Evolutionary conservation across 768 basidiomycete genomes (phyloP).

Genomic region (Astraeus odoratus): DNA sequence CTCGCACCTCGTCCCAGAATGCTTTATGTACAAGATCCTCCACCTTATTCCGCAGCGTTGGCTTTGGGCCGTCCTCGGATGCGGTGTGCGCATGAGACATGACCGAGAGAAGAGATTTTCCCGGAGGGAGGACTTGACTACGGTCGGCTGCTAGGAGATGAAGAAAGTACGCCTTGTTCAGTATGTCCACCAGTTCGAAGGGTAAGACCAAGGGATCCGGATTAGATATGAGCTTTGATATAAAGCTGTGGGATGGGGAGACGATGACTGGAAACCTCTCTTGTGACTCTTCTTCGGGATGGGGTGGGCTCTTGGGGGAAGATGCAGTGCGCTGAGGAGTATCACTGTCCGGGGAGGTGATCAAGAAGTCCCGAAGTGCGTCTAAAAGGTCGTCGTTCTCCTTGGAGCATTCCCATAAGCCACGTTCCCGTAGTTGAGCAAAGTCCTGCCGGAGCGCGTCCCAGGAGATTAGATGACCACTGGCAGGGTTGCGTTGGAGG

Average conservation of each 20-base stretch:
- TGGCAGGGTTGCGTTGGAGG: conserved; percentile 17
- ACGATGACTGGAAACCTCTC: conserved; percentile 13
- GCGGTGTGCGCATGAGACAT: conserved; percentile 30
- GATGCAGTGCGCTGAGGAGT: neutral
- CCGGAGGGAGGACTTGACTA: conserved; percentile 53
- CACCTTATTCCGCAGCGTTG: conserved; percentile 42
- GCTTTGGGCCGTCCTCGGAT: conserved; percentile 13
- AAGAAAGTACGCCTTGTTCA: conserved; percentile 60
- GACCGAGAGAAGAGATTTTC: conserved; percentile 66
- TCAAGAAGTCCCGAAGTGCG: conserved; percentile 14
- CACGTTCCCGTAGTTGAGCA: conserved; percentile 15
- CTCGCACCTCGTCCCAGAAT: conserved; percentile 69
- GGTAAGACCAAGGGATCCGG: conserved; percentile 34
- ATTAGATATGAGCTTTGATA: conserved; percentile 17
- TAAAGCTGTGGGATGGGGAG: conserved; percentile 7
- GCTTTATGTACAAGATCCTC: conserved; percentile 47
- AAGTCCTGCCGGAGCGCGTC: conserved; percentile 15
- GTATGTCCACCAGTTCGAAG: conserved; percentile 44
- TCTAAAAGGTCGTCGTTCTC: conserved; percentile 25
- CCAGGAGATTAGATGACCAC: conserved; percentile 18
- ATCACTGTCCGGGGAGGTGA: conserved; percentile 3
- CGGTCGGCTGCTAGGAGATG: conserved; percentile 64
- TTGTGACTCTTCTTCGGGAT: neutral
- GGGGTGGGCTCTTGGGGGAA: neutral
- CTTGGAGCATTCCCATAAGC: conserved; percentile 18